Conservation (phyloP, 495 filamentous ascomycete species). For the Trichoderma asperelloides region DNA sequence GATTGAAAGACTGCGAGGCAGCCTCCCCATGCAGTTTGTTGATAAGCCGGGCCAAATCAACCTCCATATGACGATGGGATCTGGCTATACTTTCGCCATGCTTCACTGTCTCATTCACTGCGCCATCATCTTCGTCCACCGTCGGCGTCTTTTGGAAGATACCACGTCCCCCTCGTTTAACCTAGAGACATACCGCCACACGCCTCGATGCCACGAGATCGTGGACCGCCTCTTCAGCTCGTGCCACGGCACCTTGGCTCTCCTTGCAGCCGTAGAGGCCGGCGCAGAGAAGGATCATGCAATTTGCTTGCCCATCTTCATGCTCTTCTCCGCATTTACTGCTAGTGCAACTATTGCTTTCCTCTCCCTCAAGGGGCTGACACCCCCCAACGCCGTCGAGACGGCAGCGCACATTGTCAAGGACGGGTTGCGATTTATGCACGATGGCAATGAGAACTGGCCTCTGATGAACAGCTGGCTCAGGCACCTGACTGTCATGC, state of each 20-base stretch:
- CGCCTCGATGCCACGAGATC: conserved; percentile 24
- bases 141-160: conserved; percentile 40
- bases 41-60: conserved; percentile 43
- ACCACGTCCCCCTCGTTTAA: conserved; percentile 37
- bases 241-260: conserved; percentile 38
- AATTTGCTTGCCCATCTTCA: conserved; percentile 42
- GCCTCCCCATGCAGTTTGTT: conserved; percentile 38
- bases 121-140: conserved; percentile 42
- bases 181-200: conserved; percentile 35
- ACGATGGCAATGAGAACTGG: conserved; percentile 39
- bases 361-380: conserved; percentile 39
- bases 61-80: conserved; percentile 45
- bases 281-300: conserved; percentile 40
- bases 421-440: conserved; percentile 39
- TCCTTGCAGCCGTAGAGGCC: conserved; percentile 34
- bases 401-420: conserved; percentile 37
- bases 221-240: conserved; percentile 41
- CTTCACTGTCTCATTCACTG: conserved; percentile 42
- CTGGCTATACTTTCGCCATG: conserved; percentile 43
- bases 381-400: conserved; percentile 35
- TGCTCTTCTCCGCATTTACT: conserved; percentile 44
- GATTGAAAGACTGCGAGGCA: conserved; percentile 35
- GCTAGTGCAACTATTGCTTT: conserved; percentile 42
- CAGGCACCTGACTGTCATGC: conserved; percentile 41
- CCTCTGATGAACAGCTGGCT: conserved; percentile 42